These are phyloP conservation scores for barrel medic (Medicago truncatula) DNA, from an alignment of 306 rosid genomes.

Conservation along the genomic window MtrunA17r5.0-ANR NC_053046.1:44691001-44691500, in stretches of 20 bases:
- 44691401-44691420: no score
- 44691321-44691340: neutral
- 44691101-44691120: slow-evolving; percentile 25
- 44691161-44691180: slow-evolving; percentile 36
- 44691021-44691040: slow-evolving; percentile 73
- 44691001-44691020: slow-evolving; percentile 72
- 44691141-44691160: neutral
- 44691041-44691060: slow-evolving; percentile 76
- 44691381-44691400: no score
- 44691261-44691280: slow-evolving; percentile 85
- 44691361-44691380: no score
- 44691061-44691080: slow-evolving; percentile 77
- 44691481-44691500: no score
- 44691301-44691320: slow-evolving; percentile 63
- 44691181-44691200: slow-evolving; percentile 79
- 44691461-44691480: neutral
- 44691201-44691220: slow-evolving; percentile 93
- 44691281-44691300: slow-evolving; percentile 62
- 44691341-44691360: no score
- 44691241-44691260: slow-evolving; percentile 88
- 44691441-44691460: neutral
- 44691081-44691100: slow-evolving; percentile 36
- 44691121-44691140: neutral
- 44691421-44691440: no score
- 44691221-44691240: slow-evolving; percentile 89